Base-by-base conservation (phyloP, 2,329 filamentous ascomycete species). In the Talaromyces albobiverticillius region DNA sequence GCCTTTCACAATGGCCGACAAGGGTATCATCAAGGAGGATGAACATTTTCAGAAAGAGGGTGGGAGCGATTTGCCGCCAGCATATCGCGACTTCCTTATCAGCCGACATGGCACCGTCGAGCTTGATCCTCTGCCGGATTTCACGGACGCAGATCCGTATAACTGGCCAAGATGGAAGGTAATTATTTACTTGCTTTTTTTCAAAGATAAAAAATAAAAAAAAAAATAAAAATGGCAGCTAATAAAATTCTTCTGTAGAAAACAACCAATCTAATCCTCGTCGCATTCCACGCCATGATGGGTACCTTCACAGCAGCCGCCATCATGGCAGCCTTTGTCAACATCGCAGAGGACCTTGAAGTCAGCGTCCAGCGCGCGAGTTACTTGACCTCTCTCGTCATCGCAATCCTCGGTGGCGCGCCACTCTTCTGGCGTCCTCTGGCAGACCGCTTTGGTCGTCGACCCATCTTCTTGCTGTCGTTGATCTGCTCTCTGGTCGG, bases 211-310 rank as follows among this genome's bases (percentile, higher is more conserved):
- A 29, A 29, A 10, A 29, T 29, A 6, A 29, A 29, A 29, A 10
- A 6, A 5, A 29, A 29, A 29, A 29, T 29, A 10, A 29, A 10
- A 5, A 29, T 6, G 26, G 3, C 25, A 10, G 25, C 13, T 26
- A 18, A 31, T 10, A 34, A 26, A 7, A 29, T 20, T 13, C 18
- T 26, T n/a, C n/a, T 11, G 3, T 56, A 81, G 78, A 83, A 82
- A 75, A 63, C 71, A 1, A 55, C 69, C 53, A 82, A 83, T 55
- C 67, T 84, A 1, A 54, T 75, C 13, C 73, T 83, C 10, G 79
- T 84, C n/a, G 78, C 80, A 0, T 81, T 82, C 60, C 79, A 84
- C 54, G 78, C 80, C 22, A 78, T 78, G 66, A 83, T 83, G 79
- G 74, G 75, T 32, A 80, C 79, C 1, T 83, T 83, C 59, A 79